phyloP scores from a whole-genome alignment of 148 eudicot genomes.

The Rhododendron mucronatum region DNA sequence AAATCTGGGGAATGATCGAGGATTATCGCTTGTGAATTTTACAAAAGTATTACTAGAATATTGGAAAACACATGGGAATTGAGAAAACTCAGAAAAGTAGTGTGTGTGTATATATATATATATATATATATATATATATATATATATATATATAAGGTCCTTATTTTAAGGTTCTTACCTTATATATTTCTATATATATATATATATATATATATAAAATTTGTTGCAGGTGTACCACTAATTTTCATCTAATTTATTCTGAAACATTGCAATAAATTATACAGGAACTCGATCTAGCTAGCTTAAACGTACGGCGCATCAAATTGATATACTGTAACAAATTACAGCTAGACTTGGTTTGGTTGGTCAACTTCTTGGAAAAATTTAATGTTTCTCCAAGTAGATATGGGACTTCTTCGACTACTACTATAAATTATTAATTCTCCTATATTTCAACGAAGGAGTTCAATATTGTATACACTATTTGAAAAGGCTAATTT shows the following conservation, averaged over 20 bases:
- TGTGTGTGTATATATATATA: not conserved
- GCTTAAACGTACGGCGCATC: not conserved
- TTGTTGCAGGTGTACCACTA: not conserved
- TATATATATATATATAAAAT: not conserved
- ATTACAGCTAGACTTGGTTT: not conserved
- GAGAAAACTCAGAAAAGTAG: not conserved
- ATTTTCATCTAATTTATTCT: not conserved
- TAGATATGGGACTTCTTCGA: not conserved
- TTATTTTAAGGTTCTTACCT: no score
- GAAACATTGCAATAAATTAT: not conserved
- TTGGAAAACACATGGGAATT: not conserved
- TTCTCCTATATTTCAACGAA: not conserved
- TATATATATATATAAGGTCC: not conserved
- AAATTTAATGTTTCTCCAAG: not conserved
- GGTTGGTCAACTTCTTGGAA: not conserved
- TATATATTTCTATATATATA: no score
- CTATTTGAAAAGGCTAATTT: not conserved
- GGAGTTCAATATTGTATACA: not conserved
- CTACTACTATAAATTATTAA: not conserved
- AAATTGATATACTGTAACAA: not conserved
- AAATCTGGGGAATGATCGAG: not conserved
- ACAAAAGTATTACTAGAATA: not conserved
- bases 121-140: not conserved
- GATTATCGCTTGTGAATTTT: not conserved
- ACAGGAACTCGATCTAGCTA: not conserved